Conservation (phyloP, 768 basidiomycete genomes). For the Russula sp. region DNA sequence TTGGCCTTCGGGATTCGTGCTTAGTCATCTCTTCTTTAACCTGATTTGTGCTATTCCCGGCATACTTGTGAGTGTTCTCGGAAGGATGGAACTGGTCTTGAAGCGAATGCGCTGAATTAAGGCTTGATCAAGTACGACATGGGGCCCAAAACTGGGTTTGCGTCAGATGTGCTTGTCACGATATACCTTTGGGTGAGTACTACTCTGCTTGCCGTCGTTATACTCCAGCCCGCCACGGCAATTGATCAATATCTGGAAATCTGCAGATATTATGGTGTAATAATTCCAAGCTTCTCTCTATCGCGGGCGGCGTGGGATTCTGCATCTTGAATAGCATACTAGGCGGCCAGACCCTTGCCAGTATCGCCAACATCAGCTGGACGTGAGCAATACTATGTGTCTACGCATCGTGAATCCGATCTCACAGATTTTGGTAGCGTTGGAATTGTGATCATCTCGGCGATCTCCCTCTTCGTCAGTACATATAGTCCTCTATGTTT, state of each 20-base stretch:
- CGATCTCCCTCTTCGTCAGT: slow-evolving; percentile 56
- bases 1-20: slow-evolving; percentile 46
- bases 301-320: slow-evolving; percentile 54
- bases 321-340: slow-evolving; percentile 58
- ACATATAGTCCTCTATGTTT: background rate
- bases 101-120: background rate
- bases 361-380: slow-evolving; percentile 51
- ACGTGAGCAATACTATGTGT: slow-evolving; percentile 39
- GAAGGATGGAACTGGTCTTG: background rate
- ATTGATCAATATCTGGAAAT: slow-evolving; percentile 40
- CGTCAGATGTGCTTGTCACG: slow-evolving; percentile 78
- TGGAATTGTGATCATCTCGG: slow-evolving; percentile 75
- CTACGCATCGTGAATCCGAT: background rate
- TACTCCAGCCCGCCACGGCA: background rate
- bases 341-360: slow-evolving; percentile 58
- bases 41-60: slow-evolving; percentile 43
- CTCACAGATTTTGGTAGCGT: slow-evolving; percentile 37
- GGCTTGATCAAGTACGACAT: slow-evolving; percentile 47
- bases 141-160: slow-evolving; percentile 76
- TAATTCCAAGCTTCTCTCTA: slow-evolving; percentile 47
- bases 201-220: slow-evolving; percentile 8
- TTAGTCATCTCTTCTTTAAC: slow-evolving; percentile 49
- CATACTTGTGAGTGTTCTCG: slow-evolving; percentile 41
- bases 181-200: slow-evolving; percentile 52
- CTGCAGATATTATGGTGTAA: slow-evolving; percentile 55